phyloP scores from a whole-genome alignment of 116 monocot genomes.

The Zostera marina region DNA sequence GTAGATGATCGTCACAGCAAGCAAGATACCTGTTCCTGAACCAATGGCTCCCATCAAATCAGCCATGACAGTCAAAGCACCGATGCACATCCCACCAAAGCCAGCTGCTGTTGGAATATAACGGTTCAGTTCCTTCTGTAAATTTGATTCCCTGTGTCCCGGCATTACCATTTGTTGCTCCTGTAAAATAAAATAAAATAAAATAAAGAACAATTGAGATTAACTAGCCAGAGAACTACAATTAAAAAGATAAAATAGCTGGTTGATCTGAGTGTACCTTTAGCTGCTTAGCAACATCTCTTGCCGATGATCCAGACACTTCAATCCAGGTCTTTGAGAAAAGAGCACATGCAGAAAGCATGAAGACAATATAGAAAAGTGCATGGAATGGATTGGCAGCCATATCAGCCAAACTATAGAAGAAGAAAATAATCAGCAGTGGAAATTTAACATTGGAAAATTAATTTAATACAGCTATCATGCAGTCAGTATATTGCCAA shows the following conservation, averaged over 20 bases:
- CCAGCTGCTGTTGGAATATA: constrained; percentile 40
- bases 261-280: constrained; percentile 17
- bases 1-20: constrained; percentile 45
- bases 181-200: constrained; percentile 8
- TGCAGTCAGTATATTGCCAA: constrained; percentile 13
- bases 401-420: constrained; percentile 43
- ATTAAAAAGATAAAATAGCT: not conserved
- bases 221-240: not conserved
- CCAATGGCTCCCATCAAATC: constrained; percentile 72
- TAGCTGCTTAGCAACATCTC: constrained; percentile 59
- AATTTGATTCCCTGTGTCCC: constrained; percentile 35
- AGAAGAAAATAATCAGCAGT: not conserved
- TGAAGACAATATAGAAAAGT: constrained; percentile 58
- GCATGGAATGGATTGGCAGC: constrained; percentile 57
- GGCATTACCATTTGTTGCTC: constrained; percentile 86
- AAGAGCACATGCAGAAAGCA: constrained; percentile 48
- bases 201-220: not conserved
- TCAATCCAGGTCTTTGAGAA: constrained; percentile 66
- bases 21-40: constrained; percentile 53
- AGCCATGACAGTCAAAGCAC: constrained; percentile 46
- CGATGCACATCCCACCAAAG: constrained; percentile 51
- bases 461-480: not conserved
- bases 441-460: not conserved
- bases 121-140: constrained; percentile 37
- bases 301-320: constrained; percentile 56